Conservation (phyloP, 2,329 filamentous ascomycete species). For the Monilinia aucupariae region DNA sequence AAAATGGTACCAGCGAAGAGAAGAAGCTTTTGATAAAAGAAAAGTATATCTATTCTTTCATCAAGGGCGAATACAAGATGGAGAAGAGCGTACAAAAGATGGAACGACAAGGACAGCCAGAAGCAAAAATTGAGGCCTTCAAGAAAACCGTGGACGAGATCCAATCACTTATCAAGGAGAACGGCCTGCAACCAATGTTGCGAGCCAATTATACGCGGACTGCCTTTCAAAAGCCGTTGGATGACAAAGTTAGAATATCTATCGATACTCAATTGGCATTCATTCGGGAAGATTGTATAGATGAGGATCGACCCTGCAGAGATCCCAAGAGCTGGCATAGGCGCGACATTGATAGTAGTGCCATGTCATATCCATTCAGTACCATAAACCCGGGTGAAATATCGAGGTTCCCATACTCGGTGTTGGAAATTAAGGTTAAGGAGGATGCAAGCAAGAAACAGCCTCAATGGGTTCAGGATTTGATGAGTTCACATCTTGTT, state of each 20-base stretch:
- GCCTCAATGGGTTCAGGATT: slow-evolving; percentile 80
- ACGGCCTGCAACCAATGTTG: slow-evolving; percentile 75
- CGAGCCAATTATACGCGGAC: slow-evolving; percentile 91
- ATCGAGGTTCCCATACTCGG: slow-evolving; percentile 80
- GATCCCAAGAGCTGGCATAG: slow-evolving; percentile 88
- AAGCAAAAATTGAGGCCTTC: slow-evolving; percentile 62
- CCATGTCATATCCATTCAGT: slow-evolving; percentile 82
- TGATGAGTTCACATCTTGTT: slow-evolving; percentile 89
- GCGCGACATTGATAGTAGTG: slow-evolving; percentile 74
- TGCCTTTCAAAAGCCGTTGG: slow-evolving; percentile 92
- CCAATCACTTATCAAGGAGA: slow-evolving; percentile 71
- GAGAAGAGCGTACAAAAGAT: slow-evolving; percentile 88
- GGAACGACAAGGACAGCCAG: slow-evolving; percentile 65
- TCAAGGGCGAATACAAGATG: slow-evolving; percentile 83
- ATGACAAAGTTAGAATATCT: slow-evolving; percentile 84
- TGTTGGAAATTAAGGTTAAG: slow-evolving; percentile 88
- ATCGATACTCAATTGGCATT: slow-evolving; percentile 90
- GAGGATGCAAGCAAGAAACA: slow-evolving; percentile 60
- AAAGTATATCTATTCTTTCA: slow-evolving; percentile 85
- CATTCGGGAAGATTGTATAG: slow-evolving; percentile 73
- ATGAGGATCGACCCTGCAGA: slow-evolving; percentile 78
- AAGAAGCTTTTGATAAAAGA: slow-evolving; percentile 81
- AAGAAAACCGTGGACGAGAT: slow-evolving; percentile 69
- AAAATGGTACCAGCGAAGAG: slow-evolving; percentile 72
- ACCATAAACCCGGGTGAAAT: slow-evolving; percentile 88